A percentile compares a stretch with the other conserved stretches of the same genome.
Evolutionary conservation across 768 basidiomycete genomes (phyloP).

Genomic region (Tulasnella calospora): DNA sequence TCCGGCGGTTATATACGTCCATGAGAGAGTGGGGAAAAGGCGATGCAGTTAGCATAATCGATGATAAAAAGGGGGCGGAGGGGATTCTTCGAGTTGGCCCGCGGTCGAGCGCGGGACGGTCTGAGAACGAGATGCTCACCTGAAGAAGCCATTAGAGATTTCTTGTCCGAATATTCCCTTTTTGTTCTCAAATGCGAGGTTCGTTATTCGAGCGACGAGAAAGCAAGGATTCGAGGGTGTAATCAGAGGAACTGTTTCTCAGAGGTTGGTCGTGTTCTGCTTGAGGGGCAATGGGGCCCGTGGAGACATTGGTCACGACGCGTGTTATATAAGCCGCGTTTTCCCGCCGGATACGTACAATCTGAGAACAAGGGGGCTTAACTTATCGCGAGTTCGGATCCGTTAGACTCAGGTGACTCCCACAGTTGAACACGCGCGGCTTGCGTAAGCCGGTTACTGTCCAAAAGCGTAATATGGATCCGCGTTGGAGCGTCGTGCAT

Average conservation of each 20-base stretch:
- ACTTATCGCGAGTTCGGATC: background rate
- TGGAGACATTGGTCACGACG: background rate
- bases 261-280: too few relatives aligned
- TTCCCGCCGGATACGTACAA: conserved; percentile 7
- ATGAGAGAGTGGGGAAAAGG: background rate
- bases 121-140: conserved; percentile 1
- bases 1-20: background rate
- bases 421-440: background rate
- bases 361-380: background rate
- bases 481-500: conserved; percentile 1
- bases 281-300: background rate
- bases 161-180: background rate
- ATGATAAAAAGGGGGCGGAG: background rate
- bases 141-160: background rate
- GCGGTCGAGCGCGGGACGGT: background rate
- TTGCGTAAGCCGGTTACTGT: conserved; percentile 1
- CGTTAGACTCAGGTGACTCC: conserved; percentile 5
- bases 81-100: background rate
- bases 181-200: too few relatives aligned
- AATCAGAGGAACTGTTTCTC: background rate
- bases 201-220: too few relatives aligned
- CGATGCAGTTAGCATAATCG: background rate
- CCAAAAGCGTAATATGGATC: background rate
- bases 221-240: too few relatives aligned
- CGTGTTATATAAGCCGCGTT: conserved; percentile 11